phyloP scores from a whole-genome alignment of 495 filamentous ascomycete species.

The Apodospora peruviana region DNA sequence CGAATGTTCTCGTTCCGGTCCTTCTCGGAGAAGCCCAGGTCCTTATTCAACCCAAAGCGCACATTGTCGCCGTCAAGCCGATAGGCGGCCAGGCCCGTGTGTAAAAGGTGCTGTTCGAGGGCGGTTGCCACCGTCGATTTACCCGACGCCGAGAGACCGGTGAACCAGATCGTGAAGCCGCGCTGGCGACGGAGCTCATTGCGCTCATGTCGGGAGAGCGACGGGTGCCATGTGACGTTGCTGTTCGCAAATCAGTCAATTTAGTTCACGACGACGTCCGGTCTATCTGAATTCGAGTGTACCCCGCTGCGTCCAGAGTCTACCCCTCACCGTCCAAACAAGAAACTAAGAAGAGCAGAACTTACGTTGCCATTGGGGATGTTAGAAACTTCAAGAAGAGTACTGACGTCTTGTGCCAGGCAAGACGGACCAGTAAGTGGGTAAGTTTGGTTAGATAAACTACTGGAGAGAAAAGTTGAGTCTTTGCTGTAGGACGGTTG shows the following conservation, averaged over 20 bases:
- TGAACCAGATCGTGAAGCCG: constrained; percentile 96
- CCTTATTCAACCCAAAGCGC: constrained; percentile 95
- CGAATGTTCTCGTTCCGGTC: constrained; percentile 98
- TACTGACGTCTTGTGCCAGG: too few relatives aligned
- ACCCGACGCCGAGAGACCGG: constrained; percentile 87
- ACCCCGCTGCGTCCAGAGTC: too few relatives aligned
- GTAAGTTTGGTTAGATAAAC: too few relatives aligned
- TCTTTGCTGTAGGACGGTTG: too few relatives aligned
- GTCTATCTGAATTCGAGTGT: too few relatives aligned
- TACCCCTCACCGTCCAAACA: background rate
- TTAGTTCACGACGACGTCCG: too few relatives aligned
- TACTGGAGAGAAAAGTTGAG: too few relatives aligned
- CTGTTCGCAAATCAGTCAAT: constrained; percentile 37
- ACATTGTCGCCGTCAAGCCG: constrained; percentile 97
- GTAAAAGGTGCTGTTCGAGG: constrained; percentile 91
- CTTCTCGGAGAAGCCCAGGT: constrained; percentile 87
- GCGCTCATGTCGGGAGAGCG: constrained; percentile 81
- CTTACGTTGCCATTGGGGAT: constrained; percentile 14
- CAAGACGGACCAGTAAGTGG: too few relatives aligned
- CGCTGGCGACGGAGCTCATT: constrained; percentile 71
- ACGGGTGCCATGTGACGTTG: constrained; percentile 98
- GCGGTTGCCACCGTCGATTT: constrained; percentile 96
- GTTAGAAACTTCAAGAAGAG: background rate
- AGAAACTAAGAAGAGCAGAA: background rate
- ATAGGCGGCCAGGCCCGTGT: constrained; percentile 76